These are phyloP conservation scores for Leptodontidium sp. DNA, from an alignment of 2,329 filamentous ascomycete species.

Conservation along the genomic window DNA sequence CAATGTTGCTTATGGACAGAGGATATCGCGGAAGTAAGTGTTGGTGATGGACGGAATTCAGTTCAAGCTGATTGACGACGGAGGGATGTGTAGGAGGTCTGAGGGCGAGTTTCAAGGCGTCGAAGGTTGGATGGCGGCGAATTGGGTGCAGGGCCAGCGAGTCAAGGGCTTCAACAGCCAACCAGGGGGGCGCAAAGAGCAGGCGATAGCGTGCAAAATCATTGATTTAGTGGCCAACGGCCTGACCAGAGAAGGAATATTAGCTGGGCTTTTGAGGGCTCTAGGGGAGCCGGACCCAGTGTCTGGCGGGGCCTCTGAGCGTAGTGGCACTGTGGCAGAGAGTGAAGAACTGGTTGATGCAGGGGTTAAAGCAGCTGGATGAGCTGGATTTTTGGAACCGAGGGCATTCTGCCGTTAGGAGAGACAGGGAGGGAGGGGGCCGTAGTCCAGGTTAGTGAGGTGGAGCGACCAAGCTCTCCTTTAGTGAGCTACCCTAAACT, in stretches of 20 bases:
- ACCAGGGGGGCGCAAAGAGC: not conserved
- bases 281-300: constrained; percentile 8
- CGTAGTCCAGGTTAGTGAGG: not conserved
- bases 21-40: not conserved
- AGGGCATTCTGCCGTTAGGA: constrained; percentile 7
- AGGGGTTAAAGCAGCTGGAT: not conserved
- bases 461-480: not conserved
- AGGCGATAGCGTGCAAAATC: constrained; percentile 1
- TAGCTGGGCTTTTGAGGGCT: constrained; percentile 3
- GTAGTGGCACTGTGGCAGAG: not conserved
- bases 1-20: not conserved
- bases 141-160: constrained; percentile 8
- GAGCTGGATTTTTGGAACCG: constrained; percentile 3
- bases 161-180: constrained; percentile 9
- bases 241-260: constrained; percentile 1
- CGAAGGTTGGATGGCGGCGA: constrained; percentile 10
- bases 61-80: not conserved
- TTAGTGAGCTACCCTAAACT: too few species aligned
- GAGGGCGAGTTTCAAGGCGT: constrained; percentile 16
- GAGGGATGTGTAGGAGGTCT: not conserved
- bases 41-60: not conserved
- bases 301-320: not conserved
- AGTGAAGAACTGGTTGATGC: not conserved
- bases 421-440: not conserved
- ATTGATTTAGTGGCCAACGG: constrained; percentile 9